phyloP scores from a whole-genome alignment of 2,329 filamentous ascomycete species.

The Thielaviopsis ethacetica region DNA sequence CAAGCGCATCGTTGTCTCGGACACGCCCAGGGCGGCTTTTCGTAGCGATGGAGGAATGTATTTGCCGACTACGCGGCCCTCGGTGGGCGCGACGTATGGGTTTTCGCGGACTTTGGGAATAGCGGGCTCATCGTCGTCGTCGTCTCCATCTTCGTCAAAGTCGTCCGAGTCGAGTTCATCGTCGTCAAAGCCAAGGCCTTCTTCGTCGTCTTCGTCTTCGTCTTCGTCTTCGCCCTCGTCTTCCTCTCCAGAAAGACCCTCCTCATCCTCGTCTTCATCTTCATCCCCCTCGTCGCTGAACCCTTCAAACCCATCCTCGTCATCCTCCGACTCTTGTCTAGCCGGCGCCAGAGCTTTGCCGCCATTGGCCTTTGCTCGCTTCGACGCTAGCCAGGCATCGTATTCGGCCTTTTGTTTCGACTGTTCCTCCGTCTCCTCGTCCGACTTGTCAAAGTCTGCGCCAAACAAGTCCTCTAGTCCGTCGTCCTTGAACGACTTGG shows the following conservation, averaged over 20 bases:
- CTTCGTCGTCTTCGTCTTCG: conserved; percentile 15
- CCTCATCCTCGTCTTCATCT: background rate
- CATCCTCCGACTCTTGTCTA: background rate
- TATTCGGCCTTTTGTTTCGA: conserved; percentile 44
- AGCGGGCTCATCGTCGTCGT: conserved; percentile 21
- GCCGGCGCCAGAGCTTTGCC: background rate
- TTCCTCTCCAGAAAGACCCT: conserved; percentile 11
- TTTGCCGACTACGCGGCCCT: conserved; percentile 38
- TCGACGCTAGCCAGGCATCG: conserved; percentile 40
- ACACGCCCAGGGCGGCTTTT: conserved; percentile 43
- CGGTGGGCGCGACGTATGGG: conserved; percentile 64
- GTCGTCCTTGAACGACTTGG: conserved; percentile 62
- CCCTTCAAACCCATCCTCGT: background rate
- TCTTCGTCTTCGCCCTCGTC: conserved; percentile 2
- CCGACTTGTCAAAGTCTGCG: conserved; percentile 39
- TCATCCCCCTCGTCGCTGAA: background rate
- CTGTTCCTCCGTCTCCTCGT: conserved; percentile 37
- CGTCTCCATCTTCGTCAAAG: conserved; percentile 14
- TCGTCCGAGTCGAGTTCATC: conserved; percentile 14
- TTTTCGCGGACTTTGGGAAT: conserved; percentile 48
- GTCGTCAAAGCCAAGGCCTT: conserved; percentile 17
- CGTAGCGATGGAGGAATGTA: conserved; percentile 82
- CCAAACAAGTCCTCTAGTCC: conserved; percentile 66
- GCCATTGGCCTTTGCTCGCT: conserved; percentile 1
- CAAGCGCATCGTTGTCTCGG: conserved; percentile 46